Evolutionary conservation across 768 basidiomycete genomes (phyloP).

Genomic region (Dioszegia aurantiaca): DNA sequence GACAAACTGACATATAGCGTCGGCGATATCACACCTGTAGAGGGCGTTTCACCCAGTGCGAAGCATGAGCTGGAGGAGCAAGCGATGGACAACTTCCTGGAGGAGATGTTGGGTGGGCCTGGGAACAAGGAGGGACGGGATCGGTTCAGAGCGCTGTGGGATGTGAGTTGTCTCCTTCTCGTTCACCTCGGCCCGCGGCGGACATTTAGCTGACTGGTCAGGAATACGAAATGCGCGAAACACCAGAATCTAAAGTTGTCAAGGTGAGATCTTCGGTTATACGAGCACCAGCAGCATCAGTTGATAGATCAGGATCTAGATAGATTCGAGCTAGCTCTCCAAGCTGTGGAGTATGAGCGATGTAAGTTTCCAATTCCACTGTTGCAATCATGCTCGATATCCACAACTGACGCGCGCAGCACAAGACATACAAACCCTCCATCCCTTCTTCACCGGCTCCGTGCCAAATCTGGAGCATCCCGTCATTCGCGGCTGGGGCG

Average conservation of each 20-base stretch:
- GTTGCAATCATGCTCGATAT: too few species aligned
- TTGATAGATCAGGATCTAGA: constrained; percentile 44
- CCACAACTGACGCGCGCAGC: constrained; percentile 31
- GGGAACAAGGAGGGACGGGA: constrained; percentile 47
- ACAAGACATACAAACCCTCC: constrained; percentile 44
- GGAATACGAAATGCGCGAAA: constrained; percentile 52
- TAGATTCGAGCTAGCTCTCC: constrained; percentile 50
- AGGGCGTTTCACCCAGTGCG: constrained; percentile 76
- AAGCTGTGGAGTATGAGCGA: constrained; percentile 53
- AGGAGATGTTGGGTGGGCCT: constrained; percentile 69
- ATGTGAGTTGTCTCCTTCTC: too few species aligned
- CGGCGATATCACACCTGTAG: constrained; percentile 87
- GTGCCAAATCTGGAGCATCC: constrained; percentile 51
- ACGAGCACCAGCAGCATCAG: neutral
- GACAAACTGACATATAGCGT: constrained; percentile 58
- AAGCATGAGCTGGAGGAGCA: constrained; percentile 66
- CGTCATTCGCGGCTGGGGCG: constrained; percentile 46
- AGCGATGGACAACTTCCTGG: constrained; percentile 84
- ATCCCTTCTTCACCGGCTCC: constrained; percentile 47
- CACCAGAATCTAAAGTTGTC: constrained; percentile 53
- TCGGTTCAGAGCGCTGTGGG: constrained; percentile 48
- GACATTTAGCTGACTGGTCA: constrained; percentile 17
- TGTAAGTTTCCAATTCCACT: too few species aligned
- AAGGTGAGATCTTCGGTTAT: constrained; percentile 30
- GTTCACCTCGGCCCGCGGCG: neutral